Base-by-base conservation (phyloP, 768 basidiomycete genomes). In the Lactifluus echinatus region DNA sequence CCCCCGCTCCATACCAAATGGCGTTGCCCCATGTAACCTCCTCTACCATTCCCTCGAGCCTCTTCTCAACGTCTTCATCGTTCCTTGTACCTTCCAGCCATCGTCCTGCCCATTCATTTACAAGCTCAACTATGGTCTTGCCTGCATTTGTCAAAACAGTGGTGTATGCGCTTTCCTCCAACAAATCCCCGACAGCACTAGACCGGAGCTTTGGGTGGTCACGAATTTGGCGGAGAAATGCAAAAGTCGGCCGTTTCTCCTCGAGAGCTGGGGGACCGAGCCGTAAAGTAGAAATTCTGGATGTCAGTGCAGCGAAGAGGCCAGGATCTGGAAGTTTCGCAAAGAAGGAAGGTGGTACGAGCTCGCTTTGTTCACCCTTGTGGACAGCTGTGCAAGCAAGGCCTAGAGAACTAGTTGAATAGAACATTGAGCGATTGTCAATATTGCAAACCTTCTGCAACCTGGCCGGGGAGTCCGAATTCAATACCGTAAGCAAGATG, bases 401-500 rank as follows among this genome's bases (percentile, higher is more conserved):
- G 36, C 83, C 84, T 83, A 50, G 37, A 21, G 47, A 12, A 40
- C 19, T 24, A 36, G 43, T 28, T 19, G 26, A 19, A 12, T 39
- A 21, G 37, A 2, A 29, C 26, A 43, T 15, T 8, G 15, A 43
- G 36, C 51, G 1, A 11, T 17, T 4, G 0, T 1, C 1, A 7
- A 47, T 33, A 51, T 24, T 39, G 28, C 58, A 1, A 52, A 84
- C 85, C 86, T 72, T 88, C 85, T 1, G 79, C 79, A 2, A 80
- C 67, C 46, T 85, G 67, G 0, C 84, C 85, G 7, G 79, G 75
- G 21, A 83, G 55, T 14, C 75, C 72, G 57, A 86, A 86, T 66
- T 87, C 86, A 3, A 76, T 67, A 3, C 84, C 85, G 66, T 80
- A 79, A 14, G 82, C 85, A 2, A 71, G 62, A 62, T 87, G 82